These are phyloP conservation scores for Exophiala xenobiotica DNA, from an alignment of 2,329 filamentous ascomycete species.

Conservation along the genomic window DNA sequence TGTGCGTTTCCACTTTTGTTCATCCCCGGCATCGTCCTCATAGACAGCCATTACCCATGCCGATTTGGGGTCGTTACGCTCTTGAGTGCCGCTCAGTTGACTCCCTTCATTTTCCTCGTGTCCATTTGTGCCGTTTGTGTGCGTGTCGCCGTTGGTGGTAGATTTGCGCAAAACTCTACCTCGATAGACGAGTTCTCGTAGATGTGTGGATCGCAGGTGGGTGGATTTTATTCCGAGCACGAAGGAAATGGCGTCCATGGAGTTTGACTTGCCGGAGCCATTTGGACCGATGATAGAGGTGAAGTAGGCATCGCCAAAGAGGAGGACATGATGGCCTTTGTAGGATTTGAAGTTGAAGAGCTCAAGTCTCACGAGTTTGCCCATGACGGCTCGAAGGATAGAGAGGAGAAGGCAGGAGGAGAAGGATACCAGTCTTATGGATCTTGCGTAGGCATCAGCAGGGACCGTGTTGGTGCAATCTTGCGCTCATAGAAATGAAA, in stretches of 20 bases:
- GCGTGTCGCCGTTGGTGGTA: slow-evolving; percentile 84
- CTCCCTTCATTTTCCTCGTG: slow-evolving; percentile 62
- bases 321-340: slow-evolving; percentile 89
- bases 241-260: slow-evolving; percentile 99
- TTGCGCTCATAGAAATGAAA: no score
- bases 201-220: slow-evolving; percentile 89
- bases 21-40: slow-evolving; percentile 92
- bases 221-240: slow-evolving; percentile 98
- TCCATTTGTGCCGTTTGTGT: slow-evolving; percentile 54
- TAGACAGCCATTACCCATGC: slow-evolving; percentile 99
- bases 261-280: slow-evolving; percentile 99
- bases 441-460: slow-evolving; percentile 2
- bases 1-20: slow-evolving; percentile 91
- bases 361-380: slow-evolving; percentile 92
- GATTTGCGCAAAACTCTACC: slow-evolving; percentile 89
- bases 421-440: not conserved
- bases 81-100: slow-evolving; percentile 60
- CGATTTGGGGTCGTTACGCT: slow-evolving; percentile 76
- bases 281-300: slow-evolving; percentile 99
- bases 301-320: slow-evolving; percentile 98
- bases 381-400: slow-evolving; percentile 62
- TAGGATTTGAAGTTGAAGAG: slow-evolving; percentile 99
- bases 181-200: slow-evolving; percentile 93
- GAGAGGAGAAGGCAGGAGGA: not conserved
- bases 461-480: not conserved